A percentile compares a stretch with the other conserved stretches of the same genome.
These are phyloP conservation scores for Talaromyces albobiverticillius DNA, from an alignment of 2,329 filamentous ascomycete genomes.

Conservation along the genomic window DNA sequence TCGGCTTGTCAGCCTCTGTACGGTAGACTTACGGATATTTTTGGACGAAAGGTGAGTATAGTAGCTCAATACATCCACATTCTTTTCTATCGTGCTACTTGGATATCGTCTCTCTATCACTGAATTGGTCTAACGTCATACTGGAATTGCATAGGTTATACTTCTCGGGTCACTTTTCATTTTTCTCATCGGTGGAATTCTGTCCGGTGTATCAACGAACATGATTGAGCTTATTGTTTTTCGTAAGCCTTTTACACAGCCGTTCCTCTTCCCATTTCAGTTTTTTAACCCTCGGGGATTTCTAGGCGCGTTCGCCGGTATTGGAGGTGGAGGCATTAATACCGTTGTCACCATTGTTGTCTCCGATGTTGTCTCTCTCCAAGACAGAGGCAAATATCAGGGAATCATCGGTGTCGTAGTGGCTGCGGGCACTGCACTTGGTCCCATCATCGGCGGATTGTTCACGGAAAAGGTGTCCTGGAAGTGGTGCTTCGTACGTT, in stretches of 20 bases:
- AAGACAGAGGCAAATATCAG: slow-evolving; percentile 28
- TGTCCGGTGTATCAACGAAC: too few species aligned
- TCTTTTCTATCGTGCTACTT: too few species aligned
- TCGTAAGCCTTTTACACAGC: too few species aligned
- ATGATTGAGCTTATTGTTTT: too few species aligned
- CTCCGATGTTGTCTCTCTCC: slow-evolving; percentile 45
- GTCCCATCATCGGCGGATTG: slow-evolving; percentile 42
- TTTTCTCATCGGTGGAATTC: too few species aligned
- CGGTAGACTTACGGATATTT: slow-evolving; percentile 52
- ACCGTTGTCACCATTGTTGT: slow-evolving; percentile 43
- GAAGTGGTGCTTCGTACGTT: slow-evolving; percentile 27
- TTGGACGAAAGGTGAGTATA: slow-evolving; percentile 53
- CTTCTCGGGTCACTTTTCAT: too few species aligned
- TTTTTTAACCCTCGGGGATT: slow-evolving; percentile 48
- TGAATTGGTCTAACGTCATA: too few species aligned
- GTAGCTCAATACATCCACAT: slow-evolving; percentile 49
- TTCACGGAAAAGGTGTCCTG: slow-evolving; percentile 23
- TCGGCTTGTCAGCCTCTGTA: slow-evolving; percentile 50
- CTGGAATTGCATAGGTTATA: too few species aligned
- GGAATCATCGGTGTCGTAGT: slow-evolving; percentile 20
- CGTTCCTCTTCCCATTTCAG: too few species aligned
- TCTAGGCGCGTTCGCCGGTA: slow-evolving; percentile 54
- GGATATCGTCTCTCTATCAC: too few species aligned
- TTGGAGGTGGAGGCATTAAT: slow-evolving; percentile 46
- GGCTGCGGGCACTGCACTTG: slow-evolving; percentile 43